A percentile compares a stretch with the other conserved stretches of the same genome.
These are phyloP conservation scores for Arabidopsis hybrid DNA, from an alignment of 441 rosid species.

Conservation along the genomic window DNA sequence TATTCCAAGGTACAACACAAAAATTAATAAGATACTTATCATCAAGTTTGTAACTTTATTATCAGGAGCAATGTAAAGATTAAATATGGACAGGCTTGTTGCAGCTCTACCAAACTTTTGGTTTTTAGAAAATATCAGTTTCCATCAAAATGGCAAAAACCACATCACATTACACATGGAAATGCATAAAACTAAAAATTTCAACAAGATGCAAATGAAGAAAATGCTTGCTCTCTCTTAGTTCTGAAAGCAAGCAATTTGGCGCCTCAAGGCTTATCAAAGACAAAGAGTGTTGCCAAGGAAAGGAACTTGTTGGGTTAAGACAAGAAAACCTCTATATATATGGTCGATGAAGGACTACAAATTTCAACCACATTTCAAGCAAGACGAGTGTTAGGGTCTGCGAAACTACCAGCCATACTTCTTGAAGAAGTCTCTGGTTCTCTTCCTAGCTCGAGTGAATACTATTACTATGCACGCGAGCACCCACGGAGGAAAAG, in stretches of 20 bases:
- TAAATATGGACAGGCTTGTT: not conserved
- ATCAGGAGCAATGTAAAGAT: not conserved
- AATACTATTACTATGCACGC: slow-evolving; percentile 88
- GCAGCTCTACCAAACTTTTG: not conserved
- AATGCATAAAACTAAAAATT: slow-evolving; percentile 13
- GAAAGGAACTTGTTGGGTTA: slow-evolving; percentile 21
- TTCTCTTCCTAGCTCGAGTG: slow-evolving; percentile 90
- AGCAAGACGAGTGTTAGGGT: slow-evolving; percentile 19
- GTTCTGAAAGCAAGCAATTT: slow-evolving; percentile 37
- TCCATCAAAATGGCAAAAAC: slow-evolving; percentile 6
- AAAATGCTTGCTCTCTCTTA: slow-evolving; percentile 30
- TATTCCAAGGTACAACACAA: too few relatives aligned
- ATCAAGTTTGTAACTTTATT: not conserved
- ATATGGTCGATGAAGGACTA: slow-evolving; percentile 23
- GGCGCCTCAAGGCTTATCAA: slow-evolving; percentile 36
- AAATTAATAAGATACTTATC: not conserved
- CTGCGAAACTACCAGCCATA: slow-evolving; percentile 57
- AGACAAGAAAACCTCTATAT: slow-evolving; percentile 34
- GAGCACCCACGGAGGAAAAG: slow-evolving; percentile 86
- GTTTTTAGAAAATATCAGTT: not conserved
- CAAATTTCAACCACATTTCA: slow-evolving; percentile 31
- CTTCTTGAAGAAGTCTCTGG: slow-evolving; percentile 65
- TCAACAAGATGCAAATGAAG: slow-evolving; percentile 30
- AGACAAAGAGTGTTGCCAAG: slow-evolving; percentile 21
- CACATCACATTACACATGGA: slow-evolving; percentile 13